Base-by-base conservation (phyloP, 2,329 filamentous ascomycete genomes). In the Clonostachys sp. region DNA sequence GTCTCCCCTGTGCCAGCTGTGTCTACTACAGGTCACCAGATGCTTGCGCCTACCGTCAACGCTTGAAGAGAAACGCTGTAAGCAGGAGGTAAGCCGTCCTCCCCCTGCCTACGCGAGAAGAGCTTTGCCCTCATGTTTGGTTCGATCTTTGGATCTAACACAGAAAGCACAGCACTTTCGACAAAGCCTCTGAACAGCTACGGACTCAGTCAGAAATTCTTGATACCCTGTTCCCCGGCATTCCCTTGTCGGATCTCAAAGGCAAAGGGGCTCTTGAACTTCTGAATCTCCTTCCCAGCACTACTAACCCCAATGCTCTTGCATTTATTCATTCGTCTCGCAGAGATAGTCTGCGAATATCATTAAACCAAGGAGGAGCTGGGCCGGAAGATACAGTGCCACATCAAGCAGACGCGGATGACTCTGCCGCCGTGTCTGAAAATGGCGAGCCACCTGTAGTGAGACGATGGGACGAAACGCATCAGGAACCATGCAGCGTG, bases 1-100 rank as follows among this genome's bases (percentile, higher is more conserved):
- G 54, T 3, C 41, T 55, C 24, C 62, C 61, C 34, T 64, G 61
- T 46, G 48, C 54, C 3, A 61, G 77, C 30, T 72, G 74, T 12
- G 68, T 53, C 35, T 61, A 61, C 45, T 61, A 62, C 44, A 51
- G 55, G 16, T 52, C 53, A 3, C 47, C 55, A 2, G 53, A 61
- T 5, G 42, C 52, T 5, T 63, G 61, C 45, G 55, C 55, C 45
- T 64, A 62, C 34, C 56, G 57, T 36, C 60, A 62, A 43, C 57
- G 61, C 6, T 61, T 55, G 18, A 60, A 53, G 42, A 52, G 61
- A 9, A 59, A 62, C 35, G 58, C 61, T 20, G 56, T 60, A 12
- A 63, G 60, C 30, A 56, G 61, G 45, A 58, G 59, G 60, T 57
- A 47, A 45, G 48, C 35, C 18, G 14, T 12, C 12, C 34, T 33